Conservation (phyloP, 352 stramenopile species). For the Thalassiosira hispida region DNA sequence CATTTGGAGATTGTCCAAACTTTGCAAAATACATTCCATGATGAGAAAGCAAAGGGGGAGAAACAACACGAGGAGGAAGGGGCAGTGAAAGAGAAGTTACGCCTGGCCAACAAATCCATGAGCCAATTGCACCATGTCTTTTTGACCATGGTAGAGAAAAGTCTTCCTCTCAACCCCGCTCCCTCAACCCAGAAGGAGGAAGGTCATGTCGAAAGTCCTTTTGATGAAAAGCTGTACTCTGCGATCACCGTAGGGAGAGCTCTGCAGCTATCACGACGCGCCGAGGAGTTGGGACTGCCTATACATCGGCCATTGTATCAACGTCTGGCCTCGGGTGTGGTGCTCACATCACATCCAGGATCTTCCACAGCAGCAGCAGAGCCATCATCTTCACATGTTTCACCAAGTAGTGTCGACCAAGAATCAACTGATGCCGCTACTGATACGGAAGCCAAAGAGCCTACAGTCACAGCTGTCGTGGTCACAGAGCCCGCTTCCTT, state of each 20-base stretch:
- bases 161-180: constrained; percentile 17
- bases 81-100: constrained; percentile 12
- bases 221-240: constrained; percentile 13
- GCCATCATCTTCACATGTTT: background rate
- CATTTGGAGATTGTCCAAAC: constrained; percentile 25
- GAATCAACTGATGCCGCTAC: background rate
- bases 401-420: background rate
- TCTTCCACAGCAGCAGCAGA: no score
- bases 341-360: constrained; percentile 18
- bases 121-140: constrained; percentile 32
- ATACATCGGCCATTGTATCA: constrained; percentile 46
- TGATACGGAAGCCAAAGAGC: background rate
- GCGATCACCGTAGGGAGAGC: constrained; percentile 29
- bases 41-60: background rate
- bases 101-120: constrained; percentile 13
- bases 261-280: constrained; percentile 44
- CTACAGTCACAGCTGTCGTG: background rate
- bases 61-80: constrained; percentile 11
- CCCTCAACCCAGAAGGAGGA: background rate
- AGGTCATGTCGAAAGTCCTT: background rate
- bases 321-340: constrained; percentile 42
- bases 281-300: constrained; percentile 44
- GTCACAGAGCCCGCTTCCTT: background rate
- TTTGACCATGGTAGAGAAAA: constrained; percentile 26
- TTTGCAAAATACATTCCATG: background rate